phyloP scores from a whole-genome alignment of 345 rosid genomes.

The Euphorbia lathyris region DNA sequence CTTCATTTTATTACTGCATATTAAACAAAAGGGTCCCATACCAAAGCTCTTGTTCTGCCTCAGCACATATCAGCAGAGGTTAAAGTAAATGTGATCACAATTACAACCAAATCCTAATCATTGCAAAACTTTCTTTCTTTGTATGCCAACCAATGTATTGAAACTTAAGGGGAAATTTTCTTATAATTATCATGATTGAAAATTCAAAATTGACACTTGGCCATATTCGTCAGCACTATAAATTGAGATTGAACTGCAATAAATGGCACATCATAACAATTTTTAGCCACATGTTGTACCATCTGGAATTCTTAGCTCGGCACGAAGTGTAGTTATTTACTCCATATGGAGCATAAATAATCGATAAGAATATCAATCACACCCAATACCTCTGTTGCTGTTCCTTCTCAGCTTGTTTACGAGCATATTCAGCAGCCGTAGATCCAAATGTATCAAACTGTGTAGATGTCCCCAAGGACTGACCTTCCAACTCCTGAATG shows the following conservation, averaged over 20 bases:
- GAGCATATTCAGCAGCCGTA: constrained; percentile 84
- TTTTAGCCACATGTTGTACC: background rate
- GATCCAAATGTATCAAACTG: constrained; percentile 98
- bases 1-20: background rate
- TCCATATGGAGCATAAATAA: constrained; percentile 13
- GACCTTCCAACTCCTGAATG: constrained; percentile 77
- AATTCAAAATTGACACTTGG: background rate
- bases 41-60: background rate
- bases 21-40: background rate
- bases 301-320: background rate
- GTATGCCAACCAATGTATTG: background rate
- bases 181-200: background rate
- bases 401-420: constrained; percentile 85
- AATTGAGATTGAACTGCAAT: background rate
- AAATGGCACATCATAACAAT: background rate
- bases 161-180: background rate
- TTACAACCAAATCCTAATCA: background rate
- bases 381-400: constrained; percentile 65
- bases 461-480: constrained; percentile 59
- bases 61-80: background rate
- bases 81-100: background rate
- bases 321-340: constrained; percentile 11
- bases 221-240: background rate
- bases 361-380: constrained; percentile 11
- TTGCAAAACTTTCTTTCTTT: background rate